Conservation (phyloP, 345 rosid genomes). For the thale cress (Arabidopsis thaliana) region TAIR10.1 NC_003076.8:21286501-21287000, state of each 20-base stretch:
- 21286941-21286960: slow-evolving; percentile 44
- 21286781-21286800: slow-evolving; percentile 27
- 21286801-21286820: slow-evolving; percentile 37
- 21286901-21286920: slow-evolving; percentile 57
- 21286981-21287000: slow-evolving; percentile 44
- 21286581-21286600: background rate
- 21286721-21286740: slow-evolving; percentile 39
- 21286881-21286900: slow-evolving; percentile 41
- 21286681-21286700: slow-evolving; percentile 11
- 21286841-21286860: slow-evolving; percentile 32
- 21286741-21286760: background rate
- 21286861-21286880: slow-evolving; percentile 11
- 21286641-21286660: background rate
- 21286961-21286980: slow-evolving; percentile 35
- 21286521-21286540: background rate
- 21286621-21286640: too few species aligned
- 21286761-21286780: slow-evolving; percentile 1
- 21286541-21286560: background rate
- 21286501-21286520: background rate
- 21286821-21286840: slow-evolving; percentile 30
- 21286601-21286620: too few species aligned
- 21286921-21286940: slow-evolving; percentile 49
- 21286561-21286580: background rate
- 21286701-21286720: slow-evolving; percentile 30
- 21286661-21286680: background rate